Base-by-base conservation (phyloP, 2,329 filamentous ascomycete genomes). In the Diaporthe citri region DNA sequence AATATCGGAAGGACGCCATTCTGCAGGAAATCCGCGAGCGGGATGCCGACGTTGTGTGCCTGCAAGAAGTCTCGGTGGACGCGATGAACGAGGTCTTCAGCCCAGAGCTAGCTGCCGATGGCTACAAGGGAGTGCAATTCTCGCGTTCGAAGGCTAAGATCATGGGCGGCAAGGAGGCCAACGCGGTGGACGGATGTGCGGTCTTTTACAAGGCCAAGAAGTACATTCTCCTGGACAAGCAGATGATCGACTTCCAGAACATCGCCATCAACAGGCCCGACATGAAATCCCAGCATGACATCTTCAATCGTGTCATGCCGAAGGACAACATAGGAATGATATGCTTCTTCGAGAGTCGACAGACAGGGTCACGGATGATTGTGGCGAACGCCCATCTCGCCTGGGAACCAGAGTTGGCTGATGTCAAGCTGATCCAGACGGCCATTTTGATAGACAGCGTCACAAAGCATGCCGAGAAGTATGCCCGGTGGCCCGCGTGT, bases 241-340 rank as follows among this genome's bases (percentile, higher is more conserved):
- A 97, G 81, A 87, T 98, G 77, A 93, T 99, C 80, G 95, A 98
- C 83, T 98, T 98, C 82, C 93, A 94, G 51, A 93, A 95, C 75
- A 94, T 95, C 74, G 96, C 96, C 78, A 98, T 99, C 84, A 97
- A 97, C 82, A 90, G 97, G 78, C 95, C 96, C 3, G 97, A 98
- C 82, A 98, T 98, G 91, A 98, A 98, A 86, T 95, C 96, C 74
- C 95, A 97, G 80, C 95, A 97, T 82, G 97, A 99, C 80, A 96
- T 98, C 74, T 98, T 98, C 89, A 99, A 99, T 83, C 94, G 97
- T 39, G 94, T 99, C 76, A 98, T 98, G 97, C 96, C 96, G 76
- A 95, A 97, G 85, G 97, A 99, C 87, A 96, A 98, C 82, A 98
- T 99, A 83, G 97, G 94, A 22, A 93, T 98, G 64, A 91, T 98